Evolutionary conservation across 2,329 filamentous ascomycete species (phyloP), one percentile per base, ranked within the genome.

Genomic region (Aureobasidium sp.): DNA sequence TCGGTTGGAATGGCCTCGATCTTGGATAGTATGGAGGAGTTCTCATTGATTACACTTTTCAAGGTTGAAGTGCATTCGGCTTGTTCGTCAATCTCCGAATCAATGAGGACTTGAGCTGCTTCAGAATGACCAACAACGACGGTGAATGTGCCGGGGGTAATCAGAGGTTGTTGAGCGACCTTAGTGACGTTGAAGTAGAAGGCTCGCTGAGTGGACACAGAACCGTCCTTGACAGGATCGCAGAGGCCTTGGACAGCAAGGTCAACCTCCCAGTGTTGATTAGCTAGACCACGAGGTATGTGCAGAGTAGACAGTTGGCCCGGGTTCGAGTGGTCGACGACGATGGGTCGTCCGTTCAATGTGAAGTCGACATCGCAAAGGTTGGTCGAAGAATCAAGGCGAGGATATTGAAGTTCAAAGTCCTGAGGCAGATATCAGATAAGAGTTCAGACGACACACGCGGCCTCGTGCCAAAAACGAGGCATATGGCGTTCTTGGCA

Each of bases 341-440:
- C 27, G 14, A 61, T 27, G 36, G 51, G 50, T 4, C 30, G 41
- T 4, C 55, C 61, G 49, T 63, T 63, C 41, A 63, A 37, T 13
- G 54, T 37, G 8, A 63, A 63, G 32, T 48, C 30, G 13, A 59
- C 39, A 42, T 54, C 48, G 29, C 57, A 60, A 36, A 60, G 57
- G 13, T 51, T 60, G 9, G 57, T 60, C 37, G 57, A 60, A 27
- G 57, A 60, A 14, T 48, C 25, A 14, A 50, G 32, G 8, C 37
- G 57, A 45, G 57, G 57, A 29, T 60, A 47, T 39, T 51, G 57
- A 51, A 60, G 32, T 14, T 51, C 47, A 44, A 60, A 60, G n/a
- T 60, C 57, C 57, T 63, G 25, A 58, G 32, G 61, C 36, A 59
- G 1, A 39, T 34, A 36, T 62, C 44, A 63, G 62, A 39, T 7